These are phyloP conservation scores for Ampelocalamus luodianensis DNA, from an alignment of 176 grass and related monocot species.

Conservation along the genomic window DNA sequence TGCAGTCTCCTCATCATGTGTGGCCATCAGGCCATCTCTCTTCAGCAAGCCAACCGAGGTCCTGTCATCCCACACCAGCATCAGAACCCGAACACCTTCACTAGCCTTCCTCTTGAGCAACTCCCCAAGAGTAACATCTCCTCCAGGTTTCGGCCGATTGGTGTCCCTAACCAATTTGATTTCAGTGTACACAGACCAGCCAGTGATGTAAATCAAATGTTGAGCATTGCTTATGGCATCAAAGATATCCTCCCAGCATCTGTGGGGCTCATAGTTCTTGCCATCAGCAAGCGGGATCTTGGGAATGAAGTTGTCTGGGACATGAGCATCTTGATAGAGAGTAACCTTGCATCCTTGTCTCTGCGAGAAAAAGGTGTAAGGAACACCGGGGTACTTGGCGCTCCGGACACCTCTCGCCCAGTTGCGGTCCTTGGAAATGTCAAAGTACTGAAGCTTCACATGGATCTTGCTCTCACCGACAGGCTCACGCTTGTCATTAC, in stretches of 20 bases:
- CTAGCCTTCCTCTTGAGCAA: slow-evolving; percentile 69
- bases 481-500: slow-evolving; percentile 36
- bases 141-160: slow-evolving; percentile 60
- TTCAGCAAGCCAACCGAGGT: slow-evolving; percentile 64
- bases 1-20: slow-evolving; percentile 65
- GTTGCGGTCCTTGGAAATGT: slow-evolving; percentile 46
- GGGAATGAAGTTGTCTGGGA: slow-evolving; percentile 67
- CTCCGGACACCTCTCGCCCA: slow-evolving; percentile 59
- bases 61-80: slow-evolving; percentile 70
- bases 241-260: slow-evolving; percentile 77
- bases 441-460: slow-evolving; percentile 66
- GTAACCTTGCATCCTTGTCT: slow-evolving; percentile 63
- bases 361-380: slow-evolving; percentile 71
- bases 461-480: slow-evolving; percentile 60
- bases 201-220: slow-evolving; percentile 73
- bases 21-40: slow-evolving; percentile 67
- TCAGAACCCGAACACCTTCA: slow-evolving; percentile 65
- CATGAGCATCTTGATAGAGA: slow-evolving; percentile 66
- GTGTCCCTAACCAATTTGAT: slow-evolving; percentile 66
- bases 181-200: slow-evolving; percentile 64
- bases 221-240: slow-evolving; percentile 60
- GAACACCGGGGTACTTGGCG: slow-evolving; percentile 62
- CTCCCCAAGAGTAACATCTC: slow-evolving; percentile 64
- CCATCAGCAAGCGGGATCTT: slow-evolving; percentile 64
- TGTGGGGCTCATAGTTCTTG: slow-evolving; percentile 59